These are phyloP conservation scores for Cucurbitaria berberidis DNA, from an alignment of 2,329 filamentous ascomycete genomes.

Conservation along the genomic window DNA sequence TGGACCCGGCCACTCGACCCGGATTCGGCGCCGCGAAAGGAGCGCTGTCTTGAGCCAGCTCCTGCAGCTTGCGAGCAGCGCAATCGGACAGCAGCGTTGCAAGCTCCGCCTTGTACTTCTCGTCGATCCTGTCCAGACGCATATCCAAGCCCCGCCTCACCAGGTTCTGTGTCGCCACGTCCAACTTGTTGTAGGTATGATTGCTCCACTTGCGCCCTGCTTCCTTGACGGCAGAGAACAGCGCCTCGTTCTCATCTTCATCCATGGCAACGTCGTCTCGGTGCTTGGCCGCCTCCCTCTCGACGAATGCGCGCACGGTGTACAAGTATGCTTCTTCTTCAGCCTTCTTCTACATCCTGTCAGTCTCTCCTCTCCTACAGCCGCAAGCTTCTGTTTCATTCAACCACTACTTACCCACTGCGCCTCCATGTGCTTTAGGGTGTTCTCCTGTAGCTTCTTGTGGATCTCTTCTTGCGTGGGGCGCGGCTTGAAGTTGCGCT, in stretches of 20 bases:
- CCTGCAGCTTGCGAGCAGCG: not conserved
- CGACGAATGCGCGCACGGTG: conserved; percentile 13
- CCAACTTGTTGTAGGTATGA: conserved; percentile 4
- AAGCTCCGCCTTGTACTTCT: conserved; percentile 10
- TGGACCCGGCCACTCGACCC: not conserved
- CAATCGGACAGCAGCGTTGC: conserved; percentile 3
- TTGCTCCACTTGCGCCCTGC: conserved; percentile 21
- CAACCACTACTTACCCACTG: conserved; percentile 1
- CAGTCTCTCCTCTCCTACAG: not conserved
- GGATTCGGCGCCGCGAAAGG: not conserved
- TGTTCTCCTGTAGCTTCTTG: conserved; percentile 5
- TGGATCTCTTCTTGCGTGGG: conserved; percentile 4
- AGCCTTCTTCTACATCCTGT: not conserved
- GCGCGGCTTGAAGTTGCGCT: conserved; percentile 6
- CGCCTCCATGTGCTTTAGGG: not conserved
- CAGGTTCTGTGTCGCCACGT: not conserved
- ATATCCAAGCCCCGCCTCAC: conserved; percentile 18
- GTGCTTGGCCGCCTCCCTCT: conserved; percentile 5
- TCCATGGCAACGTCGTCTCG: conserved; percentile 4
- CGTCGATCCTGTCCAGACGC: conserved; percentile 18
- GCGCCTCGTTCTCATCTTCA: conserved; percentile 18
- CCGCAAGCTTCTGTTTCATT: too few relatives aligned
- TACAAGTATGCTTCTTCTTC: not conserved
- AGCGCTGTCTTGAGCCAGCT: not conserved
- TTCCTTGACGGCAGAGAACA: conserved; percentile 12